phyloP scores from a whole-genome alignment of 2,329 filamentous ascomycete species.

The Allantophomopsis cytisporea region DNA sequence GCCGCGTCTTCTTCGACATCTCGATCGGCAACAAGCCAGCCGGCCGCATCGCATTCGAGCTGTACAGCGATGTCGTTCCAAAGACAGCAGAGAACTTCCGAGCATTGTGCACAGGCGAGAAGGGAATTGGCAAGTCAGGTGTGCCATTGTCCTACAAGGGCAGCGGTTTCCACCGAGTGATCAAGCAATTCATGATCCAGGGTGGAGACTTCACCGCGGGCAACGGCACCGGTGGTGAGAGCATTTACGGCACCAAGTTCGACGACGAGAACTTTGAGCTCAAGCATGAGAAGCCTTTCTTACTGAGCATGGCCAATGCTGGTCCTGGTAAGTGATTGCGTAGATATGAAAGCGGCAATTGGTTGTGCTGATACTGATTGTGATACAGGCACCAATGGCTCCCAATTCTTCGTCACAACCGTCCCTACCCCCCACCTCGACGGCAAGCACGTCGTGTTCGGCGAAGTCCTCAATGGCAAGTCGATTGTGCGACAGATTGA shows the following conservation, averaged over 20 bases:
- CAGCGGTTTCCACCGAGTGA: constrained; percentile 86
- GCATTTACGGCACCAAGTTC: constrained; percentile 95
- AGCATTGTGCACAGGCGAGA: constrained; percentile 86
- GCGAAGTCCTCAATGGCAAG: constrained; percentile 87
- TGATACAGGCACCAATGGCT: constrained; percentile 71
- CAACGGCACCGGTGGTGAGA: constrained; percentile 92
- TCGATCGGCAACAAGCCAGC: constrained; percentile 59
- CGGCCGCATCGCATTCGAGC: constrained; percentile 77
- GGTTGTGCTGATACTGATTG: background rate
- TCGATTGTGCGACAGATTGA: constrained; percentile 83
- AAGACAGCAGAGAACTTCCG: constrained; percentile 97
- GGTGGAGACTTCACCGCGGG: constrained; percentile 93
- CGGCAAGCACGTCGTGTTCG: constrained; percentile 94
- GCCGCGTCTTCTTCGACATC: constrained; percentile 89
- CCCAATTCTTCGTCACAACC: constrained; percentile 96
- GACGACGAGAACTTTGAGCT: constrained; percentile 89
- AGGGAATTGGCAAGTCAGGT: constrained; percentile 67
- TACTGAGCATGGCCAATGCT: constrained; percentile 96
- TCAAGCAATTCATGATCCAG: constrained; percentile 98
- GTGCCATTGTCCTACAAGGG: constrained; percentile 90
- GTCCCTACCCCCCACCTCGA: constrained; percentile 91
- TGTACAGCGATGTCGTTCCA: constrained; percentile 65
- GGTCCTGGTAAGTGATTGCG: constrained; percentile 54
- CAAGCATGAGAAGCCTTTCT: constrained; percentile 86
- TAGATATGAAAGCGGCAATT: background rate